Percentiles rank a stretch among this genome's conserved stretches.
Conservation (phyloP, 768 basidiomycete genomes). For the Termitomyces sp. region DNA sequence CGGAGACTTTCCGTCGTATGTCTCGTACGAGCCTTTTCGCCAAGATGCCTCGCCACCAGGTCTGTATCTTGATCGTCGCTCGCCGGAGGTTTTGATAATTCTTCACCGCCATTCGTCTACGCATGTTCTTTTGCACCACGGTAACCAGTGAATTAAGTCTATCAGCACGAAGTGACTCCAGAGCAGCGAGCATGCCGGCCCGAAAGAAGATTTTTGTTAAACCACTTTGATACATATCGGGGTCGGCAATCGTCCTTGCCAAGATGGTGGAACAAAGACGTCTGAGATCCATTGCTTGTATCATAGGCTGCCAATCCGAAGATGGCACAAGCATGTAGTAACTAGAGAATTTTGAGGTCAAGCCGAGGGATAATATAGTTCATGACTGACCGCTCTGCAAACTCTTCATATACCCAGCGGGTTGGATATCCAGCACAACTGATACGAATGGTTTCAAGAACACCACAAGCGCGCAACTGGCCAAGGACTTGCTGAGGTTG, state of each 20-base stretch:
- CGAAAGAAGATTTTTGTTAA: conserved; percentile 99
- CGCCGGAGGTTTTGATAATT: conserved; percentile 67
- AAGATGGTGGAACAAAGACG: conserved; percentile 83
- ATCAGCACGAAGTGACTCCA: conserved; percentile 87
- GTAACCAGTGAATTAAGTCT: conserved; percentile 89
- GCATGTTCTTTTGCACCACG: conserved; percentile 96
- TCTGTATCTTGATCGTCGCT: conserved; percentile 84
- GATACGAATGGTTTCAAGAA: conserved; percentile 97
- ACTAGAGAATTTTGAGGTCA: conserved; percentile 36
- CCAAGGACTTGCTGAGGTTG: conserved; percentile 92
- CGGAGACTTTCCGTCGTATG: conserved; percentile 72
- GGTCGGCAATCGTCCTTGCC: conserved; percentile 82
- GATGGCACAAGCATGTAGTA: conserved; percentile 97
- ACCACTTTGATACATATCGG: conserved; percentile 96
- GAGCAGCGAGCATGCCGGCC: conserved; percentile 95
- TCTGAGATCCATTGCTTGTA: conserved; percentile 75
- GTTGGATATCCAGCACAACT: conserved; percentile 99
- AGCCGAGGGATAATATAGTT: not conserved
- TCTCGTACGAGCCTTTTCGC: conserved; percentile 68
- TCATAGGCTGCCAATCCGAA: conserved; percentile 82
- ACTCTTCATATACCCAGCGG: conserved; percentile 97
- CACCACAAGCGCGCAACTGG: conserved; percentile 96
- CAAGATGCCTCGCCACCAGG: conserved; percentile 89
- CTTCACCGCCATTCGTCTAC: conserved; percentile 79
- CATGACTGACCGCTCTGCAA: conserved; percentile 82